A percentile compares a stretch with the other conserved stretches of the same genome.
Conservation (phyloP, 352 stramenopile species). For the Phytophthora lateralis region DNA sequence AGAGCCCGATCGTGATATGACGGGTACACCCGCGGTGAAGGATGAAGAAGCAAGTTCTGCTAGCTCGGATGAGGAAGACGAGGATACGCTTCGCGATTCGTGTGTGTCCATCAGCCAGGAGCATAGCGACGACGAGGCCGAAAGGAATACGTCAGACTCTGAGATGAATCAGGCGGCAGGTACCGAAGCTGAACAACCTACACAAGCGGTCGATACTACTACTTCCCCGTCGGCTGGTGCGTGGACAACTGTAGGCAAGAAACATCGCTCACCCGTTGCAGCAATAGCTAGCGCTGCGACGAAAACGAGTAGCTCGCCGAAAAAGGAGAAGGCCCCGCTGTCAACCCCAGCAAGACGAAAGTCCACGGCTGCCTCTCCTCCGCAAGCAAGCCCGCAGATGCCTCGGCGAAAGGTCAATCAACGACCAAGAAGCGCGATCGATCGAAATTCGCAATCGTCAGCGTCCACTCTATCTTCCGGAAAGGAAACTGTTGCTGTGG, state of each 20-base stretch:
- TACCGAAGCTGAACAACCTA: not conserved
- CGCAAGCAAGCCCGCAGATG: slow-evolving; percentile 8
- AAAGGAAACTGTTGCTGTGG: slow-evolving; percentile 8
- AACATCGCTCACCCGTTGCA: slow-evolving; percentile 43
- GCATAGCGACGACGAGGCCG: slow-evolving; percentile 24
- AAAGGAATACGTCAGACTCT: slow-evolving; percentile 1
- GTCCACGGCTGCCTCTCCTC: slow-evolving; percentile 9
- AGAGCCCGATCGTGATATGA: not conserved
- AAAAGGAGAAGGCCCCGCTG: slow-evolving; percentile 11
- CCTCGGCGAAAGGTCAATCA: slow-evolving; percentile 23
- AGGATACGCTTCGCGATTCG: slow-evolving; percentile 14
- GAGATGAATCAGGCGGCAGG: slow-evolving; percentile 3
- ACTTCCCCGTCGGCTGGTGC: slow-evolving; percentile 33
- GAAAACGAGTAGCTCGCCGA: slow-evolving; percentile 9
- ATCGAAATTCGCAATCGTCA: slow-evolving; percentile 3
- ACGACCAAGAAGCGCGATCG: slow-evolving; percentile 9
- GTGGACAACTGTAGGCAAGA: slow-evolving; percentile 80
- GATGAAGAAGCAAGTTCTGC: slow-evolving; percentile 22
- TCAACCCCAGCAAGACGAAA: slow-evolving; percentile 10
- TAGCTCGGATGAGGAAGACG: slow-evolving; percentile 33
- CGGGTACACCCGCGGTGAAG: slow-evolving; percentile 2
- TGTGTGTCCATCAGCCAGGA: slow-evolving; percentile 16
- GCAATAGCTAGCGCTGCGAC: slow-evolving; percentile 10
- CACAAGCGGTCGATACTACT: not conserved
- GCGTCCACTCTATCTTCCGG: not conserved